Evolutionary conservation across 352 stramenopile genomes (phyloP).

Genomic region (Blastocystis hominis): DNA sequence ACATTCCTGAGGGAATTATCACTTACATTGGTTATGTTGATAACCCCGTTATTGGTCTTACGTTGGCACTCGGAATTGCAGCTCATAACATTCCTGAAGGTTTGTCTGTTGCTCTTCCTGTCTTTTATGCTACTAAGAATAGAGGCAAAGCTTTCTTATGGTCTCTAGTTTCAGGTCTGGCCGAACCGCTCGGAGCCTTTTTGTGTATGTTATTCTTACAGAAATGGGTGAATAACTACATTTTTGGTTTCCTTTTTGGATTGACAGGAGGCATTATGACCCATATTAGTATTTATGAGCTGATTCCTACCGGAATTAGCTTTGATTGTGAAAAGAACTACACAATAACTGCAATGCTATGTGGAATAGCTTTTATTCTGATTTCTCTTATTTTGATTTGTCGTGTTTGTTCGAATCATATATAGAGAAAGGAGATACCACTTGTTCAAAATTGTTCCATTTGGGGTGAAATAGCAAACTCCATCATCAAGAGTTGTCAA

Average conservation of each 20-base stretch:
- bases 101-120: constrained; percentile 81
- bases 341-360: constrained; percentile 71
- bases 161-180: constrained; percentile 75
- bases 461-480: too few species aligned
- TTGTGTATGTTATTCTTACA: constrained; percentile 77
- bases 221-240: constrained; percentile 67
- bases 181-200: constrained; percentile 77
- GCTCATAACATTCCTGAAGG: constrained; percentile 93
- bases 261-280: constrained; percentile 84
- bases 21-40: constrained; percentile 81
- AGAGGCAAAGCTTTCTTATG: constrained; percentile 84
- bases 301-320: constrained; percentile 80
- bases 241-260: constrained; percentile 74
- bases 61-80: constrained; percentile 82
- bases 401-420: background rate
- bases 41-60: constrained; percentile 76
- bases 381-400: constrained; percentile 71
- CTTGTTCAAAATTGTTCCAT: too few species aligned
- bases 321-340: constrained; percentile 76
- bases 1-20: constrained; percentile 85
- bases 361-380: constrained; percentile 75
- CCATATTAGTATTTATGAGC: constrained; percentile 78
- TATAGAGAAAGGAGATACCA: background rate
- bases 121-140: constrained; percentile 88
- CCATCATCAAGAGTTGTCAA: too few species aligned